A percentile compares a stretch with the other conserved stretches of the same genome.
phyloP scores from a whole-genome alignment of 1,284 basidiomycete genomes.

The Ceratobasidium sp. region DNA sequence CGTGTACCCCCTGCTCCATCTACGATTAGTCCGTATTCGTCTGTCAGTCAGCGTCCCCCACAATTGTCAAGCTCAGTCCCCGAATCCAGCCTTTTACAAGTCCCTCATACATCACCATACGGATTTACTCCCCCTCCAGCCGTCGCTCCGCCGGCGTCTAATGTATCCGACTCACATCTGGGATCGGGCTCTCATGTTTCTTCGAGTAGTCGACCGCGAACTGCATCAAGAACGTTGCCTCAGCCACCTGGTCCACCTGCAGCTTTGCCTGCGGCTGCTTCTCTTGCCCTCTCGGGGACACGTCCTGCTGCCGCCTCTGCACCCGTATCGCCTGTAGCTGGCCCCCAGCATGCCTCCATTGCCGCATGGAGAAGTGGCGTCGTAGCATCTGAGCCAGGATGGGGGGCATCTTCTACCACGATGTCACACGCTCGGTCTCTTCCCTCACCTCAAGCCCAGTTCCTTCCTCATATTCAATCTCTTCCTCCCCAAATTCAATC shows the following conservation, averaged over 20 bases:
- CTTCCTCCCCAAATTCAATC: too few species aligned
- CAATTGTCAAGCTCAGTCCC: conserved; percentile 5
- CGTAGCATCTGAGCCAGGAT: conserved; percentile 1
- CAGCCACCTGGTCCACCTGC: not conserved
- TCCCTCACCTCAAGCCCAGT: too few species aligned
- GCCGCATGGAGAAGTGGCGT: conserved; percentile 19
- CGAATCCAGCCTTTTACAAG: not conserved
- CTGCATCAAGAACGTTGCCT: conserved; percentile 1
- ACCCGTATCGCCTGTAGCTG: not conserved
- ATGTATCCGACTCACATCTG: not conserved
- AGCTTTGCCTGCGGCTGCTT: not conserved
- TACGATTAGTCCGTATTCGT: not conserved
- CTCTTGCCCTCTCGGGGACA: not conserved
- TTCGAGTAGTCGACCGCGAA: not conserved
- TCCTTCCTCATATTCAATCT: too few species aligned
- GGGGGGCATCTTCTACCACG: not conserved
- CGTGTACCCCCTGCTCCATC: not conserved
- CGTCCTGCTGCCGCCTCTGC: not conserved
- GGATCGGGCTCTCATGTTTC: not conserved
- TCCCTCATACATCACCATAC: conserved; percentile 14
- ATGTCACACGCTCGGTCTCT: not conserved
- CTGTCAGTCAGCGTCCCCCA: not conserved
- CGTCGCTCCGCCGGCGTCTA: conserved; percentile 8
- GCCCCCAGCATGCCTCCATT: not conserved
- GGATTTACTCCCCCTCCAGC: not conserved